phyloP scores from a whole-genome alignment of 257 asterid genomes.

The Datura wrightii region DNA sequence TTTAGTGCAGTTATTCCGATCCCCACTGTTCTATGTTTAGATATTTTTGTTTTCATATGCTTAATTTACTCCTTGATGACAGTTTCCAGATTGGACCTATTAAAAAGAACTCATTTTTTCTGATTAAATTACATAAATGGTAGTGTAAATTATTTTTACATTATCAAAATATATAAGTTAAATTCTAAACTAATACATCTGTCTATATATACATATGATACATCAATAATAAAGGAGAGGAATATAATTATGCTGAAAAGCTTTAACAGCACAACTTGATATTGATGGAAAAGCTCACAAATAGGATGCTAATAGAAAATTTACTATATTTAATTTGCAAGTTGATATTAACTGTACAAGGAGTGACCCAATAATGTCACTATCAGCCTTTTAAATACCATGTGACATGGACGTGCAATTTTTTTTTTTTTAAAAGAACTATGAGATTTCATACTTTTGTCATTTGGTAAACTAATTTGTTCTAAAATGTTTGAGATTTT shows the following conservation, averaged over 20 bases:
- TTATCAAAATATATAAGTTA: too few species aligned
- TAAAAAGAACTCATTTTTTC: too few species aligned
- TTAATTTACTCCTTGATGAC: too few species aligned
- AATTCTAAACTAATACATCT: too few species aligned
- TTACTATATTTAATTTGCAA: not conserved
- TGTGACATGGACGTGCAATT: not conserved
- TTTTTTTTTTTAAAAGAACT: not conserved
- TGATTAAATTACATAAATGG: too few species aligned
- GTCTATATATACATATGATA: too few species aligned
- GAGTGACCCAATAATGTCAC: not conserved
- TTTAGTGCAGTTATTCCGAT: too few species aligned
- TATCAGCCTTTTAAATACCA: not conserved
- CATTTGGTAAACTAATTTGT: not conserved
- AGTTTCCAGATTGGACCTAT: too few species aligned
- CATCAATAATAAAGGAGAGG: not conserved
- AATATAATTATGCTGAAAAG: not conserved
- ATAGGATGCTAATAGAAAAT: not conserved
- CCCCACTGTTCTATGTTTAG: too few species aligned
- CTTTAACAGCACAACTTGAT: not conserved
- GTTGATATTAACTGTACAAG: not conserved
- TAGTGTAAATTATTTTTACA: too few species aligned
- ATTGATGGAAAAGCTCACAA: not conserved
- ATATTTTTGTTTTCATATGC: too few species aligned
- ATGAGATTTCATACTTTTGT: not conserved
- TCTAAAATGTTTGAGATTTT: not conserved